Percentiles rank a stretch among this genome's conserved stretches.
Conservation (phyloP, 257 asterid species). For the Forsythia suspensa region DNA sequence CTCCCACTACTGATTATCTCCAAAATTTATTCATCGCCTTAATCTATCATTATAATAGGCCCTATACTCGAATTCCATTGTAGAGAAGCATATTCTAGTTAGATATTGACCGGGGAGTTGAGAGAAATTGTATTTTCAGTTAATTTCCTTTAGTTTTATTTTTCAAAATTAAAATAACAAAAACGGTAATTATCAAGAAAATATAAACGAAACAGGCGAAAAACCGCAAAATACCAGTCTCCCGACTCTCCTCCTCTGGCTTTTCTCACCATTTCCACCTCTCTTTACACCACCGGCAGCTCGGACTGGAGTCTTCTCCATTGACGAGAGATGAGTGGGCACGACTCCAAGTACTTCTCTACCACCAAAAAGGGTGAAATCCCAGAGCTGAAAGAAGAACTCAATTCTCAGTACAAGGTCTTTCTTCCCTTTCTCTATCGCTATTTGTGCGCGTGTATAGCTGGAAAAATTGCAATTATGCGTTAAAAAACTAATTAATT, state of each 20-base stretch:
- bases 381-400: constrained; percentile 99
- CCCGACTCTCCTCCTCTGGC: constrained; percentile 20
- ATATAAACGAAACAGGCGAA: no score
- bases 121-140: no score
- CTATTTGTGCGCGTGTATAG: neutral
- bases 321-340: constrained; percentile 80
- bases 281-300: constrained; percentile 31
- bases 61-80: no score
- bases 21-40: no score
- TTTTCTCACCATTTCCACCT: constrained; percentile 21
- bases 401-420: constrained; percentile 99
- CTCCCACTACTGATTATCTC: no score
- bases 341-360: constrained; percentile 96
- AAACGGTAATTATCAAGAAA: no score
- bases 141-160: no score
- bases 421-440: neutral
- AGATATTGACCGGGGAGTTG: no score
- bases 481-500: neutral
- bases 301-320: constrained; percentile 15
- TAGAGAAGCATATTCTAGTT: no score
- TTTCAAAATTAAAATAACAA: no score
- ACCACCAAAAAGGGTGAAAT: constrained; percentile 99
- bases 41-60: no score
- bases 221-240: neutral
- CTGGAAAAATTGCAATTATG: neutral